Base-by-base conservation (phyloP, 2,329 filamentous ascomycete genomes). In the Alternaria longipes region DNA sequence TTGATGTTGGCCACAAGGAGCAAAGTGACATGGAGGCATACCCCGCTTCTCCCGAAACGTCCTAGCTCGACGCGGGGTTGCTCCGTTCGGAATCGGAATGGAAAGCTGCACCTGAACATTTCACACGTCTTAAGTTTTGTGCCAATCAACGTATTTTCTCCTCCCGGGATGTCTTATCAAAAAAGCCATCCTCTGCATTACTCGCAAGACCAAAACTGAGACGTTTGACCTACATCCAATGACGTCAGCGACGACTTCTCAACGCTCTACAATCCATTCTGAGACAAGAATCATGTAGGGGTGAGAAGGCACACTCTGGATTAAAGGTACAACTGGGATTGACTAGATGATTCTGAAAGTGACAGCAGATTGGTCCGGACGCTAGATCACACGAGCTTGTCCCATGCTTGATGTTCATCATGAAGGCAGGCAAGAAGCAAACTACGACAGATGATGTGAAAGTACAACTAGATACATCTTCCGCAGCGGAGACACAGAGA, bases 61-160 rank as follows among this genome's bases (percentile, higher is more conserved):
- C 8, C 8, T 49, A 49, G 46, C 12, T 9, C 4, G 11, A 14
- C 12, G 30, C 1, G n/a, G 38, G 11, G 16, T 1, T 22, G n/a
- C 18, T 49, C 30, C 28, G 30, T 12, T 22, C 46, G 46, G 46
- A 22, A 49, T 34, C 18, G 46, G 46, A 34, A 24, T 34, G 6
- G 45, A 47, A 32, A 14, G 28, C 12, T 9, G 18, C 2, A 11
- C 28, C 45, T 47, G 9, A 18, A 2, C 30, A 18, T 2, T 5
- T 16, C 45, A 14, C 0, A 14, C 26, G 1, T 30, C 8, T 9
- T 5, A 8, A 2, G 26, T 28, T 7, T 28, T 3, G 6, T 1
- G 26, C 24, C 16, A 45, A 0, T 2, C 0, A 8, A 9, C 36
- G 4, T 0, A 4, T n/a, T 1, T 3, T n/a, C 24, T 2, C 8